Conservation (phyloP, 75 land plant species). For the Picea sitchensis region DNA sequence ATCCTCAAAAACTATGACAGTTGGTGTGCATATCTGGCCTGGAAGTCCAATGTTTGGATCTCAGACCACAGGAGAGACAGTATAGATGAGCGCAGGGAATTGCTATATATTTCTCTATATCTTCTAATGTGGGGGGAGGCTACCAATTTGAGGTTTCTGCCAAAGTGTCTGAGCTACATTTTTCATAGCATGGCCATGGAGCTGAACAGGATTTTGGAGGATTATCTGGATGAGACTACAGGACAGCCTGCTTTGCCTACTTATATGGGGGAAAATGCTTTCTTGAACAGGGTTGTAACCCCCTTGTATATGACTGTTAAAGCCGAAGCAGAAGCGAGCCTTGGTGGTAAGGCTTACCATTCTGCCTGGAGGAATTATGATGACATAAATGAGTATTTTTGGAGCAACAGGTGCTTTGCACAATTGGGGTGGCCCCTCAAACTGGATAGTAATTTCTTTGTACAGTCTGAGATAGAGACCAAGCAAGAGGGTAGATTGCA, state of each 20-base stretch:
- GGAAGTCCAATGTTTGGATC: no score
- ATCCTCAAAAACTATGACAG: no score
- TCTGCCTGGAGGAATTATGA: conserved; percentile 94
- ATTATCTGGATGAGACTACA: conserved; percentile 39
- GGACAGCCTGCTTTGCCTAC: conserved; percentile 42
- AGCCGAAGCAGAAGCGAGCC: conserved; percentile 52
- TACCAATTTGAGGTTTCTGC: no score
- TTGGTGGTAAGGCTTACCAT: conserved; percentile 63
- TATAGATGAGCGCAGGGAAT: no score
- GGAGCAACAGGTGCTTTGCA: conserved; percentile 56
- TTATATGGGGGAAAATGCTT: conserved; percentile 55
- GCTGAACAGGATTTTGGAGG: no score
- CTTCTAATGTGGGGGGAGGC: no score
- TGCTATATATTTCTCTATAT: no score
- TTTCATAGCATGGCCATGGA: no score
- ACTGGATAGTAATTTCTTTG: conserved; percentile 45
- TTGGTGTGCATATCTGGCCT: no score
- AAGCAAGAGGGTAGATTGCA: neutral
- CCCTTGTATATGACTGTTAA: conserved; percentile 67
- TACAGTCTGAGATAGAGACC: conserved; percentile 11
- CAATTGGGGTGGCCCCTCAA: conserved; percentile 70
- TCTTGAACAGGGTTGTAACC: conserved; percentile 50
- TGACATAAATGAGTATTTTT: conserved; percentile 90
- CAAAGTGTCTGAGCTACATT: no score
- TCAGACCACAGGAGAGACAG: no score